These are phyloP conservation scores for Tubosaeta brunneosetosa DNA, from an alignment of 768 basidiomycete species.

Conservation along the genomic window DNA sequence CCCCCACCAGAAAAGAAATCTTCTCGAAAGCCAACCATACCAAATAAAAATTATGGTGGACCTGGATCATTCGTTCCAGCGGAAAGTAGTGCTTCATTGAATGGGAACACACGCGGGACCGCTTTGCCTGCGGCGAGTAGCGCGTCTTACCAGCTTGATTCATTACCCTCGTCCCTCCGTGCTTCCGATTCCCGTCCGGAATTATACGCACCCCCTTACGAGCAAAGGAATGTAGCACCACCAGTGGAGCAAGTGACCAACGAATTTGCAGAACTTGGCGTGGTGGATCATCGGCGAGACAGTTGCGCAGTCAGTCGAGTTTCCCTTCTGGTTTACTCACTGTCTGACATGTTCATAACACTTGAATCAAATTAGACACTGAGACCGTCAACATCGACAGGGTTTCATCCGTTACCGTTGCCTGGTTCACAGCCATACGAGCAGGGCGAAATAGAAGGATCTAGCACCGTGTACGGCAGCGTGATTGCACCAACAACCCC, in stretches of 20 bases:
- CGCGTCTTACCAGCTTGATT: slow-evolving; percentile 40
- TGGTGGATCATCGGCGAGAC: slow-evolving; percentile 49
- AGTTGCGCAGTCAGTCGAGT: slow-evolving; percentile 51
- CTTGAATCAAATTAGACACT: slow-evolving; percentile 29
- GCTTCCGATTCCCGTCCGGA: slow-evolving; percentile 62
- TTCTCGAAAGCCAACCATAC: slow-evolving; percentile 44
- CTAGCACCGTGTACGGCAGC: slow-evolving; percentile 36
- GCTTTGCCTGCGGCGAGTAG: slow-evolving; percentile 17
- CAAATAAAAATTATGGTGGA: slow-evolving; percentile 66
- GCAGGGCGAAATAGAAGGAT: slow-evolving; percentile 31
- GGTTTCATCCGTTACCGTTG: slow-evolving; percentile 31
- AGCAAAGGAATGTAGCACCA: slow-evolving; percentile 43
- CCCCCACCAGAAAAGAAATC: slow-evolving; percentile 71
- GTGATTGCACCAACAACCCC: slow-evolving; percentile 35
- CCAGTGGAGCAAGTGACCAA: slow-evolving; percentile 50
- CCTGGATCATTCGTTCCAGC: slow-evolving; percentile 70
- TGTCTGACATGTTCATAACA: slow-evolving; percentile 27
- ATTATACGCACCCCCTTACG: slow-evolving; percentile 73
- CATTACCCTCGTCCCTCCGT: slow-evolving; percentile 56
- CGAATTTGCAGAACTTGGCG: slow-evolving; percentile 62
- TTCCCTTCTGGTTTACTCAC: neutral
- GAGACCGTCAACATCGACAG: slow-evolving; percentile 34
- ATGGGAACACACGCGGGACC: slow-evolving; percentile 17
- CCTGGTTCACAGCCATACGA: slow-evolving; percentile 39
- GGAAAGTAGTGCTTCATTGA: slow-evolving; percentile 29